A percentile compares a stretch with the other conserved stretches of the same genome.
These are phyloP conservation scores for Melanogaster broomeanus DNA, from an alignment of 768 basidiomycete species.

Conservation along the genomic window DNA sequence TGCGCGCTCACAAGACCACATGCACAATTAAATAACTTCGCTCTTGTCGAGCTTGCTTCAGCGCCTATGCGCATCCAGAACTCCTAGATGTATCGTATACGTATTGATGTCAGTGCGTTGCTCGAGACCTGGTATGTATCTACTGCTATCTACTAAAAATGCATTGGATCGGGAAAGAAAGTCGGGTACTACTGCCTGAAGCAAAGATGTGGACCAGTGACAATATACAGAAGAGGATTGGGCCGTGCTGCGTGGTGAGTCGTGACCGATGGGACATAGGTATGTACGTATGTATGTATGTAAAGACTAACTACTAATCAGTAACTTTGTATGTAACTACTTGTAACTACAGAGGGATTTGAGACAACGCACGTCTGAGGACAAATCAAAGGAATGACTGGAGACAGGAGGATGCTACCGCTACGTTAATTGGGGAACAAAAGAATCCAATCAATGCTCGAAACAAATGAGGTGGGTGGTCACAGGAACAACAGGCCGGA, in stretches of 20 bases:
- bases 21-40: too few relatives aligned
- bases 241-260: neutral
- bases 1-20: too few relatives aligned
- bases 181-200: neutral
- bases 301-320: constrained; percentile 41
- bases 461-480: constrained; percentile 33
- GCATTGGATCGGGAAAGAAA: constrained; percentile 36
- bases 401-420: constrained; percentile 23
- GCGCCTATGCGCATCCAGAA: too few relatives aligned
- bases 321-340: constrained; percentile 24
- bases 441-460: constrained; percentile 25
- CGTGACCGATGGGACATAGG: neutral
- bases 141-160: constrained; percentile 39
- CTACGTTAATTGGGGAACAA: constrained; percentile 9
- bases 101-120: constrained; percentile 27
- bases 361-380: constrained; percentile 22
- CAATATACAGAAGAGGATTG: constrained; percentile 7
- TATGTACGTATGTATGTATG: constrained; percentile 14
- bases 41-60: too few relatives aligned
- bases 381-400: constrained; percentile 3
- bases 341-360: constrained; percentile 30
- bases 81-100: constrained; percentile 10
- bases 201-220: neutral
- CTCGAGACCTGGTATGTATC: constrained; percentile 29
- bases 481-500: constrained; percentile 22